Evolutionary conservation across 257 asterid genomes (phyloP).

Genomic region (Penstemon eatonii): DNA sequence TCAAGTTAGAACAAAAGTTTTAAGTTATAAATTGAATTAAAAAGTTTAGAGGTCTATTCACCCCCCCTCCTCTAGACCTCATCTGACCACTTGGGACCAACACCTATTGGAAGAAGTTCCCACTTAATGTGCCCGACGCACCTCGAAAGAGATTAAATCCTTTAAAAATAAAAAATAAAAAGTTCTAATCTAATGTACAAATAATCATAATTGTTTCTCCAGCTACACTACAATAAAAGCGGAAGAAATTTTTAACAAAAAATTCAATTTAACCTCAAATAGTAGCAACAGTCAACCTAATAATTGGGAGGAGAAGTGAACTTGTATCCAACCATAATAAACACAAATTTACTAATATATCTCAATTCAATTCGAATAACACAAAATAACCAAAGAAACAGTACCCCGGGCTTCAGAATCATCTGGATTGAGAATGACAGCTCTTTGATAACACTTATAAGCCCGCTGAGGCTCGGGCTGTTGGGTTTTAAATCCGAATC

Average conservation of each 20-base stretch:
- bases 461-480: constrained; percentile 77
- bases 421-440: constrained; percentile 79
- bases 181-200: constrained; percentile 15
- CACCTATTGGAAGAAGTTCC: too few relatives aligned
- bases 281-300: background rate
- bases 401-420: constrained; percentile 83
- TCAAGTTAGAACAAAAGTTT: too few relatives aligned
- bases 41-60: too few relatives aligned
- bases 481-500: too few relatives aligned
- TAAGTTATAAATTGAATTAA: too few relatives aligned
- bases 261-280: background rate
- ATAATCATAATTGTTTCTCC: constrained; percentile 14
- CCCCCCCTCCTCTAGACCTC: too few relatives aligned
- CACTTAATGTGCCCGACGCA: too few relatives aligned
- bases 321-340: constrained; percentile 1
- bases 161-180: background rate
- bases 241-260: background rate
- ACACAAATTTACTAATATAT: constrained; percentile 8
- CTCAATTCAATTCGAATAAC: constrained; percentile 6
- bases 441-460: constrained; percentile 89
- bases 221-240: background rate
- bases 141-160: too few relatives aligned
- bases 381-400: background rate
- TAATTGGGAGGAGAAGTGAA: constrained; percentile 2
- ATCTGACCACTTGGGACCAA: too few relatives aligned